Evolutionary conservation across 139 green algal genomes (phyloP).

Genomic region (Micractinium sp.): DNA sequence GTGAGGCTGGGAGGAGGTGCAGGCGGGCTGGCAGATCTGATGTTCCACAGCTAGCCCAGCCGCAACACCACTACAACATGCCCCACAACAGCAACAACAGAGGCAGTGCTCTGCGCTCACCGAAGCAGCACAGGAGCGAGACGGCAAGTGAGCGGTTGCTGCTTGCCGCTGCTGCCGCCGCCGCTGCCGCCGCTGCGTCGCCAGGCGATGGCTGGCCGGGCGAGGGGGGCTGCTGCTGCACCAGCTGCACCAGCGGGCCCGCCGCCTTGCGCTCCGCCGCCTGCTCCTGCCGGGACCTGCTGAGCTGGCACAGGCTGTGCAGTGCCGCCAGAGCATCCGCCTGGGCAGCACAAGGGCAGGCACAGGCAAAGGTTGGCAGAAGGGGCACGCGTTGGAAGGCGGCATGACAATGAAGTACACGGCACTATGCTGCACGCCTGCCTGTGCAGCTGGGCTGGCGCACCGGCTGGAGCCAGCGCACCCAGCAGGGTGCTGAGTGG

Average conservation of each 20-base stretch:
- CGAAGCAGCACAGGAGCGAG: slow-evolving; percentile 74
- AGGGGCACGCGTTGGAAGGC: neutral
- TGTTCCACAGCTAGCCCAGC: neutral
- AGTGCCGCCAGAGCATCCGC: slow-evolving; percentile 75
- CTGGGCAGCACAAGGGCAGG: slow-evolving; percentile 38
- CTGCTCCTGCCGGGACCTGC: slow-evolving; percentile 67
- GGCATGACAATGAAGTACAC: too few species aligned
- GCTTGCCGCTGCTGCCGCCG: slow-evolving; percentile 24
- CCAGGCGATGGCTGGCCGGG: too few species aligned
- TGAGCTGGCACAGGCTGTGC: slow-evolving; percentile 85
- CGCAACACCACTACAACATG: neutral
- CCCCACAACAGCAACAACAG: neutral
- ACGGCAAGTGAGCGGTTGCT: slow-evolving; percentile 59
- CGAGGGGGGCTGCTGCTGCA: neutral
- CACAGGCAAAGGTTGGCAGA: slow-evolving; percentile 19
- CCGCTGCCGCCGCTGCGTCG: neutral
- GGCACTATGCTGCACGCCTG: too few species aligned
- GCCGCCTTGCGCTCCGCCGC: slow-evolving; percentile 65
- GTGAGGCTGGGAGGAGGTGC: neutral
- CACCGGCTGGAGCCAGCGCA: neutral
- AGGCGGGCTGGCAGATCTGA: neutral
- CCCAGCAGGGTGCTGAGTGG: neutral
- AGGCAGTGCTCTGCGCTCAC: slow-evolving; percentile 9
- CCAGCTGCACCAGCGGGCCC: slow-evolving; percentile 54
- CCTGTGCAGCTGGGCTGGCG: too few species aligned